Conservation (phyloP, 2,329 filamentous ascomycete species). For the Celoporthe dispersa region DNA sequence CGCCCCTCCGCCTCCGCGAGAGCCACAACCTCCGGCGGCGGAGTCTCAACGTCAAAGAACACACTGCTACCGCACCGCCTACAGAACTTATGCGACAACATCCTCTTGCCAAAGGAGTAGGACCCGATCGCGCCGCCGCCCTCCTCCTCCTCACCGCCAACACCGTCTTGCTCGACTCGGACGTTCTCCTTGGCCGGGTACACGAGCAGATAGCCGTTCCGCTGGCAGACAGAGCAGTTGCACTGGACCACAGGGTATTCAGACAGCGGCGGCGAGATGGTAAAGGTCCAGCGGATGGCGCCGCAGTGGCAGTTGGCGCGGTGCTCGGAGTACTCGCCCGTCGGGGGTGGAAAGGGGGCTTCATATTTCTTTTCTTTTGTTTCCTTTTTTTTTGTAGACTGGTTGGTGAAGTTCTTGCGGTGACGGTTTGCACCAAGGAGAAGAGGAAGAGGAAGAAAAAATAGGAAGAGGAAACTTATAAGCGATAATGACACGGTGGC, state of each 20-base stretch:
- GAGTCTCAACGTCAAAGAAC: slow-evolving; percentile 15
- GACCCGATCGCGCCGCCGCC: slow-evolving; percentile 1
- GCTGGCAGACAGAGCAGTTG: slow-evolving; percentile 26
- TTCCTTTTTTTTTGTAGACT: background rate
- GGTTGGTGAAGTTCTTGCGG: background rate
- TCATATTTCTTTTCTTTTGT: background rate
- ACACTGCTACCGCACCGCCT: slow-evolving; percentile 22
- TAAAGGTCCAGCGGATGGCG: slow-evolving; percentile 18
- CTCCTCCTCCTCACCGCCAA: background rate
- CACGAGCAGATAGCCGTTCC: slow-evolving; percentile 24
- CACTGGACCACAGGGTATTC: slow-evolving; percentile 17
- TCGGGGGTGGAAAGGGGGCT: slow-evolving; percentile 18
- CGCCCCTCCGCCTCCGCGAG: background rate
- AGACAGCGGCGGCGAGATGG: slow-evolving; percentile 19
- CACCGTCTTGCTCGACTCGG: background rate
- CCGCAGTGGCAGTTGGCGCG: slow-evolving; percentile 25
- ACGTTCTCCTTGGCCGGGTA: slow-evolving; percentile 21
- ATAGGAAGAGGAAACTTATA: background rate
- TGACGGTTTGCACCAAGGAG: background rate
- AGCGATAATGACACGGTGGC: background rate
- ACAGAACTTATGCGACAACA: slow-evolving; percentile 22
- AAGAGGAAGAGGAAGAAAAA: no score
- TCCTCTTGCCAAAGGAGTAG: slow-evolving; percentile 15
- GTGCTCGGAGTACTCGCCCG: slow-evolving; percentile 15
- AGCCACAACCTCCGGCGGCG: background rate